Evolutionary conservation across 2,329 filamentous ascomycete species (phyloP).

Genomic region (Cladosporium colombiae): DNA sequence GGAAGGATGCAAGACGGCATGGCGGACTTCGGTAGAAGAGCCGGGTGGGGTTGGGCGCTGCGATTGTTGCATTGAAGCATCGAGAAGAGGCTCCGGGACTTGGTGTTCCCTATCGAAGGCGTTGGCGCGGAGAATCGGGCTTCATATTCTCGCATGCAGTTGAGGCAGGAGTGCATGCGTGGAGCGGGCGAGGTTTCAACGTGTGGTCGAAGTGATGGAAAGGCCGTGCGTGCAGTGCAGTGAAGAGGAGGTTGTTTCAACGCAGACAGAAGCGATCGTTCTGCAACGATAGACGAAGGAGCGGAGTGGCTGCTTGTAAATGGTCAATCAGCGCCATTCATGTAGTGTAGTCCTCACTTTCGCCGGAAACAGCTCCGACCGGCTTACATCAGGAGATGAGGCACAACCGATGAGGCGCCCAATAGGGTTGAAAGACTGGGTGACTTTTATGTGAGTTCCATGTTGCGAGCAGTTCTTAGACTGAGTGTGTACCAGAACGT

Average conservation of each 20-base stretch:
- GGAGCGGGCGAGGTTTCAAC: neutral
- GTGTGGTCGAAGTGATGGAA: neutral
- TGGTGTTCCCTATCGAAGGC: neutral
- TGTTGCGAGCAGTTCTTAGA: neutral
- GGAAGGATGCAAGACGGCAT: neutral
- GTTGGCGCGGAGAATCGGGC: neutral
- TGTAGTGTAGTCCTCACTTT: neutral
- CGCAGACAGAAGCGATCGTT: neutral
- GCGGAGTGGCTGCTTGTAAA: neutral
- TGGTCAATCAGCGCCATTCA: neutral
- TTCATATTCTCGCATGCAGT: neutral
- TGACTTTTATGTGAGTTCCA: neutral
- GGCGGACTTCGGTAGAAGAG: neutral
- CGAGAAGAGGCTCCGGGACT: neutral
- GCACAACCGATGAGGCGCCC: neutral
- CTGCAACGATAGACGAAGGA: neutral
- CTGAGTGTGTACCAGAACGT: neutral
- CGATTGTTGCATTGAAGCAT: neutral
- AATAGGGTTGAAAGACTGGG: neutral
- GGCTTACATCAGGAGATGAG: neutral
- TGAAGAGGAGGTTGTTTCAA: neutral
- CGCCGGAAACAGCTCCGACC: neutral
- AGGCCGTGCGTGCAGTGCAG: neutral
- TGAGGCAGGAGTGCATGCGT: neutral
- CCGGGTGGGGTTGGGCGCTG: neutral